Evolutionary conservation across 805 yeast species (phyloP), one percentile per base, ranked within the genome.

Genomic region (Candida nanaspora): DNA sequence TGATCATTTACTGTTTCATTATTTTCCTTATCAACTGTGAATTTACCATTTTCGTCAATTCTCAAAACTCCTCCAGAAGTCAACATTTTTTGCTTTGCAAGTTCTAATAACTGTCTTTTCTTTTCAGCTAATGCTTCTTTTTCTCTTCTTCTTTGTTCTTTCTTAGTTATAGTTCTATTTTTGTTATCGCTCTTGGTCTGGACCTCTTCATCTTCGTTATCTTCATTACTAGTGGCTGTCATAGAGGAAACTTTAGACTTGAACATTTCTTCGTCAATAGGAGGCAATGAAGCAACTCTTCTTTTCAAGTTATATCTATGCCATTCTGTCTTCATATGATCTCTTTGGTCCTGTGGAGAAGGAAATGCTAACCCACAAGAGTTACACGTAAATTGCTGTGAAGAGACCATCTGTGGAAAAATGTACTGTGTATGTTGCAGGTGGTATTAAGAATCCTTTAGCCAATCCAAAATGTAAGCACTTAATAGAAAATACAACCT

Each of bases 261-360:
- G 42, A 62, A 62, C 6, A 50, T 40, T 4, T 43, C 43, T 38
- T 62, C 64, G 7, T 45, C 41, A 25, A 88, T 76, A 1, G 95
- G 82, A 6, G 89, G 82, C 43, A 88, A 63, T 25, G 74, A 74
- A 1, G 96, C 95, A 26, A 93, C 96, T 53, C 96, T 76, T 65
- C 98, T 78, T 58, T 93, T 93, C 55, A 93, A 72, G 56, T 93
- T 93, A 62, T 93, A 93, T 47, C 98, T 74, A 58, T 93, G 98
- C 98, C 98, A 93, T 42, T 93, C 98, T 2, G 96, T 81, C 58
- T 86, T 87, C 98, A 93, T 93, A 59, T 93, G 98, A 48, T 73
- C 74, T 46, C 98, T 72, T 65, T 93, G 98, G 43, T 80, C 69
- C 46, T 82, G 93, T n/a, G 95, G 82, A 29, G 80, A 70, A 33